These are phyloP conservation scores for Neurospora sp. DNA, from an alignment of 495 filamentous ascomycete species.

Conservation along the genomic window DNA sequence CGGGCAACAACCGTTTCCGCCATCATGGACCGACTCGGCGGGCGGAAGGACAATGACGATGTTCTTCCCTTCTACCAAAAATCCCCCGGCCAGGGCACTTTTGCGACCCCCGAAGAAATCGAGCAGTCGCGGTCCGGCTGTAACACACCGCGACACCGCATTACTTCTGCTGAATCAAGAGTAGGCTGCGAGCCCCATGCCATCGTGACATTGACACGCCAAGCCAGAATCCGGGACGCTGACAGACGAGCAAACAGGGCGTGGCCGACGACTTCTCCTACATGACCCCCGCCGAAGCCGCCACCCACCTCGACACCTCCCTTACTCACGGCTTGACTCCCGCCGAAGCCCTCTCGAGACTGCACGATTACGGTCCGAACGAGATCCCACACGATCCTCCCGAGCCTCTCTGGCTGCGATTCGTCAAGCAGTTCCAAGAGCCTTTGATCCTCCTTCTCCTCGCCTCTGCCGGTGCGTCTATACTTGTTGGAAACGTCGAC, in stretches of 20 bases:
- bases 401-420: constrained; percentile 89
- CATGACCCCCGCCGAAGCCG: constrained; percentile 67
- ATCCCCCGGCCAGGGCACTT: constrained; percentile 6
- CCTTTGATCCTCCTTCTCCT: constrained; percentile 84
- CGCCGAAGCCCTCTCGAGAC: constrained; percentile 65
- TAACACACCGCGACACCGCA: constrained; percentile 23
- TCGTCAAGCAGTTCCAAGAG: constrained; percentile 93
- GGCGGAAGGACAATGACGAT: constrained; percentile 22
- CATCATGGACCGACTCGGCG: constrained; percentile 20
- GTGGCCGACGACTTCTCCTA: constrained; percentile 44
- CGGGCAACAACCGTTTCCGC: neutral
- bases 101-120: constrained; percentile 11
- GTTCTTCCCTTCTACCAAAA: constrained; percentile 26
- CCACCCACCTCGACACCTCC: constrained; percentile 71
- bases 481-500: constrained; percentile 89
- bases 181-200: constrained; percentile 18
- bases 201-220: neutral
- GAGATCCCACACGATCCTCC: constrained; percentile 90
- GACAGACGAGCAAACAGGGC: constrained; percentile 18
- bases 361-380: constrained; percentile 78
- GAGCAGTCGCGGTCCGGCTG: constrained; percentile 24
- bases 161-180: constrained; percentile 38
- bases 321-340: constrained; percentile 70
- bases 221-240: neutral
- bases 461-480: constrained; percentile 77